These are phyloP conservation scores for Colletotrichum sojae DNA, from an alignment of 2,329 filamentous ascomycete genomes.

Conservation along the genomic window DNA sequence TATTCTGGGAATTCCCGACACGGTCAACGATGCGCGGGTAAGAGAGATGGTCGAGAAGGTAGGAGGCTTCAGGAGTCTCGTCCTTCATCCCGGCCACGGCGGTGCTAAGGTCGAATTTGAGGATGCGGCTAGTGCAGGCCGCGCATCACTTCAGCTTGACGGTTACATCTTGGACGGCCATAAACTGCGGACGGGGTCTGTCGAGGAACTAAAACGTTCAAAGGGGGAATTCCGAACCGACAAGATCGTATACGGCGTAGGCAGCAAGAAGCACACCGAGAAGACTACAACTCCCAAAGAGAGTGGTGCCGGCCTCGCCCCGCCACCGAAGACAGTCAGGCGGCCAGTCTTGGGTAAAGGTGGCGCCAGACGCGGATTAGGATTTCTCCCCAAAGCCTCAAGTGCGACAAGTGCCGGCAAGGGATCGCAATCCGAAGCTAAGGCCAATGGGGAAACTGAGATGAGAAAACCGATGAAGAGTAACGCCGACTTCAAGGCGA, in stretches of 20 bases:
- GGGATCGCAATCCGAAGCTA: constrained; percentile 31
- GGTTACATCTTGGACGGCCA: constrained; percentile 68
- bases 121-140: constrained; percentile 79
- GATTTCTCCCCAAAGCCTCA: constrained; percentile 54
- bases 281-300: constrained; percentile 46
- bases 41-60: constrained; percentile 78
- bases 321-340: constrained; percentile 58
- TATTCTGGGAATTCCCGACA: constrained; percentile 90
- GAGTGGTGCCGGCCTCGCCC: constrained; percentile 55
- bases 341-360: constrained; percentile 57
- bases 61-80: constrained; percentile 81
- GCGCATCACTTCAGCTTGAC: constrained; percentile 73
- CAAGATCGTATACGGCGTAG: constrained; percentile 55
- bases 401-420: constrained; percentile 30
- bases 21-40: constrained; percentile 89
- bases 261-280: constrained; percentile 43
- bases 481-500: constrained; percentile 72
- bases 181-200: constrained; percentile 67
- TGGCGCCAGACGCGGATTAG: constrained; percentile 59
- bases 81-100: constrained; percentile 84
- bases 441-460: constrained; percentile 47
- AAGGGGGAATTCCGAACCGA: constrained; percentile 62
- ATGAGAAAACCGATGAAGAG: constrained; percentile 57
- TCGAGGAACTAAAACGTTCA: constrained; percentile 68
- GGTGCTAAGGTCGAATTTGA: constrained; percentile 89